Base-by-base conservation (phyloP, 257 asterid genomes). In the Scutellaria baicalensis region DNA sequence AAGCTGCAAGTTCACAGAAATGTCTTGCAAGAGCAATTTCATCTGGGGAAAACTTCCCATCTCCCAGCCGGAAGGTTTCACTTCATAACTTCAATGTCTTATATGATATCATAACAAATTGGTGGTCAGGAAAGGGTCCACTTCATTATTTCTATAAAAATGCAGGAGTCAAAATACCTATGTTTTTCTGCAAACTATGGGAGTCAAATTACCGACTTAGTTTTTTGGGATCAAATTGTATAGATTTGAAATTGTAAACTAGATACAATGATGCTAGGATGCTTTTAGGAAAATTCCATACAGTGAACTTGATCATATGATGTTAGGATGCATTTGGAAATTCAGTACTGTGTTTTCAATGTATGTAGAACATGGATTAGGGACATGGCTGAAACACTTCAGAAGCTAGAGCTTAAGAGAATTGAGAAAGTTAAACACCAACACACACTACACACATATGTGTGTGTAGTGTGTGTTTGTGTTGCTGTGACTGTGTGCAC, bases 1-100 rank as follows among this genome's bases (percentile, higher is more conserved):
- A 87, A 83, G 86, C 84, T 84, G 80, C 86, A 75, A 68, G 72
- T 68, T 73, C 75, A 6, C 63, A 77, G 84, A 74, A 78, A 70
- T 72, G 35, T 31, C 38, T 33, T 61, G 42, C 79, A 75, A 17
- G 74, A 76, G 78, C 83, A 71, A 71, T 35, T 74, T 36, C 63
- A 50, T 57, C 64, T 59, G 27, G 86, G 82, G 38, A 69, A 60
- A 73, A 35, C 79, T 60, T 64, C 81, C 17, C 69, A 68, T 73
- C 66, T 70, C 58, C 82, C 60, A 59, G 45, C 67, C 17, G 51
- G 63, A 75, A 85, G 96, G 97, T 90, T 57, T 61, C 49, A 38
- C 35, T 17, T 48, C 49, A 17, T 45, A 57, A n/a, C 61, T 62
- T 62, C 51, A 62, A 31, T 64, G 65, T 55, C 76, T 50, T 54